Evolutionary conservation across 176 grass and related monocot genomes (phyloP), one percentile per base, ranked within the genome.

Genomic region (Saccharum officinarum): DNA sequence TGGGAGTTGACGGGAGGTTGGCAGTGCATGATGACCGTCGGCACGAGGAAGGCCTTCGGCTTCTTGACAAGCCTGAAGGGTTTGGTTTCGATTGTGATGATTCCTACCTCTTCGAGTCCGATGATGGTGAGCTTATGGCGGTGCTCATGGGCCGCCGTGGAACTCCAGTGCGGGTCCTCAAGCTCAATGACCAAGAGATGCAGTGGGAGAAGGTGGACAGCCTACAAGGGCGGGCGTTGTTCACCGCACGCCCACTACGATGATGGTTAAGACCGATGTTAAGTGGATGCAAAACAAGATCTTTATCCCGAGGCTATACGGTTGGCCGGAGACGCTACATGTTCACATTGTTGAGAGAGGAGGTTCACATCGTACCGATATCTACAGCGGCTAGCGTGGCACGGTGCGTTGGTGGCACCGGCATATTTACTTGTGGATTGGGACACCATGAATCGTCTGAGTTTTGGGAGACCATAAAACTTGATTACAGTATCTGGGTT

Each of bases 251-350:
- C 30, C 10, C 41, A 55, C 60, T 0, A 69, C 73, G 5, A 31
- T 69, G 2, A 68, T 68, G 78, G 63, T 66, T 0, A 52, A 80
- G 17, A 68, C 78, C 3, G 2, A 50, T 1, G 10, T 67, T 15
- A 37, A 49, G 41, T 80, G 62, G 28, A 67, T 80, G 78, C 62
- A 52, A 25, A 68, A 80, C 28, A 80, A 68, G 10, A 33, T 80
- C 63, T 36, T 80, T 0, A 0, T 50, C 17, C 63, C 78, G 0
- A 68, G 40, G 28, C 1, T 80, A 0, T 23, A 80, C 1, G 6
- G 37, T 23, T 52, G 44, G 30, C 40, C 63, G 0, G 44, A 65
- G 2, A 6, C 16, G 0, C 1, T 65, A 2, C 3, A 12, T 0
- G 60, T 45, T 31, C 1, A 34, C 4, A 15, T 79, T 40, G 23